Evolutionary conservation across 1,284 basidiomycete genomes (phyloP).

Genomic region (Testicularia cyperi): DNA sequence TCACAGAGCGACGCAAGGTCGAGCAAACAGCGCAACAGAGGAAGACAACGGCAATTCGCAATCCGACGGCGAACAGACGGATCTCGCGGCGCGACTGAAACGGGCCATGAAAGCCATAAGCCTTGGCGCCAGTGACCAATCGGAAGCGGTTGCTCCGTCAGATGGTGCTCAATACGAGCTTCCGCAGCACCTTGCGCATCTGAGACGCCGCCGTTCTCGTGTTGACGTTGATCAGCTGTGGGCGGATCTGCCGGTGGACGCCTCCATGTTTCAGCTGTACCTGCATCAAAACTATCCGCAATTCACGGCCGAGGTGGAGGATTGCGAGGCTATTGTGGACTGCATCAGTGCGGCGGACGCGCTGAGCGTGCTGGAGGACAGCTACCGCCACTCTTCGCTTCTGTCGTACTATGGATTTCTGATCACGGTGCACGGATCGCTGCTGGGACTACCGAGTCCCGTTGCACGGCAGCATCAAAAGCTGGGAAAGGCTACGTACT

Average conservation of each 20-base stretch:
- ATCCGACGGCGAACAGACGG: background rate
- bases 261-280: conserved; percentile 82
- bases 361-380: conserved; percentile 62
- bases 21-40: background rate
- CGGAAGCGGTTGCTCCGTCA: background rate
- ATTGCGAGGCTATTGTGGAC: conserved; percentile 73
- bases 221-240: conserved; percentile 64
- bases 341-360: conserved; percentile 79
- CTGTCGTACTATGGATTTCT: conserved; percentile 83
- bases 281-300: conserved; percentile 88
- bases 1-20: too few relatives aligned
- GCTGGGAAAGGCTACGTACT: conserved; percentile 65
- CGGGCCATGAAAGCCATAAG: conserved; percentile 13
- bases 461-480: conserved; percentile 74
- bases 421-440: conserved; percentile 72
- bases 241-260: conserved; percentile 84
- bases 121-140: too few relatives aligned
- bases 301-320: conserved; percentile 76
- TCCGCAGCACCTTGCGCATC: conserved; percentile 65
- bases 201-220: conserved; percentile 65
- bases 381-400: conserved; percentile 69
- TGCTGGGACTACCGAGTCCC: conserved; percentile 82
- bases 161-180: conserved; percentile 62
- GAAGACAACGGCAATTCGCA: conserved; percentile 2
- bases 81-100: background rate